These are phyloP conservation scores for Saccharomycopsis capsularis DNA, from an alignment of 805 yeast species.

Conservation along the genomic window DNA sequence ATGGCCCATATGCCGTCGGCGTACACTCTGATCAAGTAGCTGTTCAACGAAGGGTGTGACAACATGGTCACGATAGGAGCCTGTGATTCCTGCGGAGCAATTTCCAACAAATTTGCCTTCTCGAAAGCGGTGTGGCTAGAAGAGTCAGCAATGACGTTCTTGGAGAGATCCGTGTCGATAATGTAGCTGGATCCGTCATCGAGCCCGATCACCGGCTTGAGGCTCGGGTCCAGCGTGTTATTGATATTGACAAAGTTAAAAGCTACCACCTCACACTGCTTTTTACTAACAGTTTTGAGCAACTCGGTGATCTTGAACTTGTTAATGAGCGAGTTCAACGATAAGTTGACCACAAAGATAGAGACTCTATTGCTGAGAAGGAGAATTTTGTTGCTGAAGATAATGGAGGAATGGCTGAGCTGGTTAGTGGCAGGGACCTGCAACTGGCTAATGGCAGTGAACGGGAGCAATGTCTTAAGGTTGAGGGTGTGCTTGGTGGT, in stretches of 20 bases:
- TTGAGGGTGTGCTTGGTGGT: conserved; percentile 13
- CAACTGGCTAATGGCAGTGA: conserved; percentile 9
- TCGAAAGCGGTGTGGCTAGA: background rate
- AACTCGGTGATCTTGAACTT: conserved; percentile 8
- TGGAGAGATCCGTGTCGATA: conserved; percentile 18
- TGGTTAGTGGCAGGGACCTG: conserved; percentile 7
- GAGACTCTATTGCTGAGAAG: conserved; percentile 12
- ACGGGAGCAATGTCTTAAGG: conserved; percentile 9
- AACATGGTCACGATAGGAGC: conserved; percentile 18
- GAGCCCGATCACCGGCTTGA: conserved; percentile 20
- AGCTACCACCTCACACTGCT: background rate
- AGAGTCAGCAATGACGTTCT: background rate
- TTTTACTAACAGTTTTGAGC: background rate
- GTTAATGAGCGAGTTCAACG: conserved; percentile 10
- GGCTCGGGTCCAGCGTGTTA: conserved; percentile 12
- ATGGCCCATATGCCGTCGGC: conserved; percentile 19
- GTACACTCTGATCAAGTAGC: conserved; percentile 22
- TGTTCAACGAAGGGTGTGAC: conserved; percentile 19
- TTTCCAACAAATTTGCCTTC: conserved; percentile 1
- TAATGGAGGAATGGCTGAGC: background rate
- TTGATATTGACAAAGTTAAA: conserved; percentile 15
- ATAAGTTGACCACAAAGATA: conserved; percentile 15
- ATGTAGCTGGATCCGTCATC: conserved; percentile 16
- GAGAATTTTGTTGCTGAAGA: conserved; percentile 15
- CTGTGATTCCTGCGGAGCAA: conserved; percentile 10